Conservation (phyloP, 768 basidiomycete species). For the Cytidiella melzeri region DNA sequence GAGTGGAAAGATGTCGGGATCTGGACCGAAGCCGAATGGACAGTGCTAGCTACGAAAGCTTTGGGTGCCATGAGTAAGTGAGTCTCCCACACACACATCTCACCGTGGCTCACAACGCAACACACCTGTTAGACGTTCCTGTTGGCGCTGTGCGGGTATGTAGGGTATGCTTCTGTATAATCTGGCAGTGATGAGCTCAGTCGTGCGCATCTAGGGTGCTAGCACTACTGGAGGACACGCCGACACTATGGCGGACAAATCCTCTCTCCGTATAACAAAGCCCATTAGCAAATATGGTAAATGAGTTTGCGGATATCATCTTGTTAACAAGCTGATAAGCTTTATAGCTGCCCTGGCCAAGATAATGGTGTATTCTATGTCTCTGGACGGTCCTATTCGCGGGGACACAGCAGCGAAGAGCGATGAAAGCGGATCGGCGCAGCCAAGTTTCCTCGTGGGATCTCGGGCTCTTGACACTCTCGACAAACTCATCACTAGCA, state of each 20-base stretch:
- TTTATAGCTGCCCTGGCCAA: conserved; percentile 60
- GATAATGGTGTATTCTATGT: conserved; percentile 85
- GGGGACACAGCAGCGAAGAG: conserved; percentile 27
- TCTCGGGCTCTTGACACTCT: conserved; percentile 85
- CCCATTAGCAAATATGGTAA: conserved; percentile 59
- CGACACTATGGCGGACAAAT: conserved; percentile 51
- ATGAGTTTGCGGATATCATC: conserved; percentile 19
- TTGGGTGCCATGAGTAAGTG: conserved; percentile 66
- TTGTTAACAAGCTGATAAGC: conserved; percentile 6
- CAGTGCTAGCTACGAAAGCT: conserved; percentile 74
- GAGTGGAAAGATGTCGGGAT: conserved; percentile 85
- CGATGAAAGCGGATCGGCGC: conserved; percentile 23
- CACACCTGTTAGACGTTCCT: conserved; percentile 50
- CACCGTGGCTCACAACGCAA: too few species aligned
- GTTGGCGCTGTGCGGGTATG: conserved; percentile 62
- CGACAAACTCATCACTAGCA: conserved; percentile 83
- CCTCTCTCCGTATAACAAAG: conserved; percentile 64
- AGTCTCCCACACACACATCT: too few species aligned
- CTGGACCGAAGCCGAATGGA: conserved; percentile 82
- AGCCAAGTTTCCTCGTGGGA: conserved; percentile 64
- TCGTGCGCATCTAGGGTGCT: conserved; percentile 39
- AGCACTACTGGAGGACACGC: conserved; percentile 66
- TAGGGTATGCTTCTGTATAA: neutral
- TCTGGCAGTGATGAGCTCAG: neutral
- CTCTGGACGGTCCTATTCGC: conserved; percentile 66